Evolutionary conservation across 2,329 filamentous ascomycete species (phyloP), one percentile per base, ranked within the genome.

Genomic region (Elsinoe australis): DNA sequence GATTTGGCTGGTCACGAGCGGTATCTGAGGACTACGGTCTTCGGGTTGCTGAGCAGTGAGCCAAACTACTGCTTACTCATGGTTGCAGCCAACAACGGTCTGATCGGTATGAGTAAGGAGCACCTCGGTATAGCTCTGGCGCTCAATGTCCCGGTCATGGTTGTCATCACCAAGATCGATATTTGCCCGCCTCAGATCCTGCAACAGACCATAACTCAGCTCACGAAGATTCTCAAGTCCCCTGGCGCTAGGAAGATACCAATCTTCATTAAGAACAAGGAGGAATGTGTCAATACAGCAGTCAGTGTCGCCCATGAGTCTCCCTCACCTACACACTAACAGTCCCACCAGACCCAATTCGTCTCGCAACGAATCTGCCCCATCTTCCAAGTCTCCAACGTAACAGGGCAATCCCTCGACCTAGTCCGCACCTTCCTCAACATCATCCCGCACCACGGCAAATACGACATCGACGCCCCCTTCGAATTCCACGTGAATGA

Each of bases 101-200:
- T 98, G 36, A 86, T 96, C 38, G 92, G 92, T 15, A 98, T 96
- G 92, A 94, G 87, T 67, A 94, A 94, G 73, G 92, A 98, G 70
- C 92, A 98, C 65, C 71, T 98, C 3, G 92, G 92, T 12, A 95
- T 98, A 54, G 90, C 92, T 0, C 72, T 96, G 24, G 89, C 92
- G 0, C 73, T 98, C 45, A 96, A 96, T 60, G 90, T 98, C 8
- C 92, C 92, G 0, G 87, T 98, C 57, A 94, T 98, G 87, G 89
- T 96, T 3, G 83, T 95, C 55, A 82, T 96, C 54, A 98, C 90
- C 65, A 98, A 96, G 71, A 95, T 96, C 55, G 92, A 96, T 63
- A 96, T 96, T 49, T 96, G 92, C 65, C 92, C 92, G 17, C 88
- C 90, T 1, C 85, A 96, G 55, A 95, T 98, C 59, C 73, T 98